Base-by-base conservation (phyloP, 2,329 filamentous ascomycete species). In the Monosporascus ibericus region DNA sequence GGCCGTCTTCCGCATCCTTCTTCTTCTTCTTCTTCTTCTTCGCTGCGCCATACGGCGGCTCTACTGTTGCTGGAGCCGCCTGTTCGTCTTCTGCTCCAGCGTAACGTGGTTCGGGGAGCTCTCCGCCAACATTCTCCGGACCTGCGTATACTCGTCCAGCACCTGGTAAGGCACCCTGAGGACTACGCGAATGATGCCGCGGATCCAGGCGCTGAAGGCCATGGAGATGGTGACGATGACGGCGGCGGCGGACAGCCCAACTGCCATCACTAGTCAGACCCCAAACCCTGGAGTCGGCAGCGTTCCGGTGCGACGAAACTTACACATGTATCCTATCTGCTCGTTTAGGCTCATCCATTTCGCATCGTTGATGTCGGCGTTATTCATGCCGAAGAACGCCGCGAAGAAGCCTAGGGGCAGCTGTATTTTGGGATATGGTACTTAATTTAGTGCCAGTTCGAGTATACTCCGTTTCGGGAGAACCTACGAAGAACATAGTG, bases 331-430 rank as follows among this genome's bases (percentile, higher is more conserved):
- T 3, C 25, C 51, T 15, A 62, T 48, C 44, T 63, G 58, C 0
- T 58, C 34, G 6, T 38, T 44, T 5, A 64, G 51, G 1, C 49
- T 47, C 52, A 62, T 59, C 7, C 48, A 50, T 5, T 50, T 53
- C 2, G 60, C 57, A 0, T 47, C 5, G 27, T 59, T 61, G 11
- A 64, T 55, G 3, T 66, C 63, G 1, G 7, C 18, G 11, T 64
- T 60, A 39, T 72, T 72, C 71, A 72, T 72, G 1, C 71, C 70
- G 37, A 73, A 72, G 7, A 72, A 54, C 5, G 64, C 64, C 0
- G 70, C 62, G n/a, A 70, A 60, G 57, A 72, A 73, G 0, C 66
- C 66, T 1, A 72, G 56, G 0, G 70, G 70, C 0, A 71, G 60
- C 68, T 70, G 15, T 44, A 17, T 14, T 34, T 34, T 3, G 38